Evolutionary conservation across 495 filamentous ascomycete genomes (phyloP).

Genomic region (Glarea lozoyensis): DNA sequence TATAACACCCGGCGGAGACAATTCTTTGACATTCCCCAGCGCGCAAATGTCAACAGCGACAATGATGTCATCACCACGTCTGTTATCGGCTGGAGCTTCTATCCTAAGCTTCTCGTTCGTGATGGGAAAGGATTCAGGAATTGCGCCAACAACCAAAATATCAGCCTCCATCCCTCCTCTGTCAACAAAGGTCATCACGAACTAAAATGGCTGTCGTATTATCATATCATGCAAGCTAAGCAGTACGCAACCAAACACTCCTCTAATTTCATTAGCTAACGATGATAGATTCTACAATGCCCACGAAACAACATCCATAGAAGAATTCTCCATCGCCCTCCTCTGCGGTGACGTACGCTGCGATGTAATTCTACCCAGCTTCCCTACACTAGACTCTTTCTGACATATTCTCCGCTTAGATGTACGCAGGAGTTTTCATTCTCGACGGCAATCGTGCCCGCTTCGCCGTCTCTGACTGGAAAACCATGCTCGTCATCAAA

Average conservation of each 20-base stretch:
- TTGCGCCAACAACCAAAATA: conserved; percentile 78
- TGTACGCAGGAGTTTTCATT: conserved; percentile 77
- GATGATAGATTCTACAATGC: conserved; percentile 62
- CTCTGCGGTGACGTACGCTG: conserved; percentile 83
- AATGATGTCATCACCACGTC: conserved; percentile 71
- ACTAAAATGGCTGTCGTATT: conserved; percentile 80
- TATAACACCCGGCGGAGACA: conserved; percentile 43
- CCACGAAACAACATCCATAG: conserved; percentile 76
- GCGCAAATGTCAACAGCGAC: conserved; percentile 60
- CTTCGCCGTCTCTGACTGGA: conserved; percentile 87
- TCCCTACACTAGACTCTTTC: conserved; percentile 5
- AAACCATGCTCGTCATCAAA: conserved; percentile 78
- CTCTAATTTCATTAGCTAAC: not conserved
- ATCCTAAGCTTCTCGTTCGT: conserved; percentile 79
- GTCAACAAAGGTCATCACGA: conserved; percentile 67
- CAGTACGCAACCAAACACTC: conserved; percentile 42
- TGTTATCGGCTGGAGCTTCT: conserved; percentile 86
- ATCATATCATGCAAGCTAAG: conserved; percentile 92
- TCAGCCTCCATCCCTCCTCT: conserved; percentile 74
- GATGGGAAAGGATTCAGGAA: conserved; percentile 90
- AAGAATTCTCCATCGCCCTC: conserved; percentile 72
- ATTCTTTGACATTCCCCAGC: conserved; percentile 72
- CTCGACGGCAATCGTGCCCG: conserved; percentile 81
- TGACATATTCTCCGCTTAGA: conserved; percentile 29
- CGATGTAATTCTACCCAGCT: conserved; percentile 36